Base-by-base conservation (phyloP, 768 basidiomycete genomes). In the Leccinum incarnatum region DNA sequence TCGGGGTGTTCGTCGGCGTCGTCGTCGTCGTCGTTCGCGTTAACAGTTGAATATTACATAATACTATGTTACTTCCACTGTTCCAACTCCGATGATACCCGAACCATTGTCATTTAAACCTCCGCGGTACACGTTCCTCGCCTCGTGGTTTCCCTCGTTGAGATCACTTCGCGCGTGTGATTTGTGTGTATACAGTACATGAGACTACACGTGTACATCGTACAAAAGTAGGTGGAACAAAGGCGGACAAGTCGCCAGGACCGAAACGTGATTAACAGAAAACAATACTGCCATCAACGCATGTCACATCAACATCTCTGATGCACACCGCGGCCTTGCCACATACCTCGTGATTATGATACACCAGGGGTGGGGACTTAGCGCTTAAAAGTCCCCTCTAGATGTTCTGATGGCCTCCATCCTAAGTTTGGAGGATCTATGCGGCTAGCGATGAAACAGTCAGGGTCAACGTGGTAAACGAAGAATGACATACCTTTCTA, bases 321-420 rank as follows among this genome's bases (percentile, higher is more conserved):
- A 34, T 14, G 5, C 47, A n/a, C 14, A 9, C 40, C 12, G 2
- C 11, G 19, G 9, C 21, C 14, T 12, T 0, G 9, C 10, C 55
- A 62, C 64, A 0, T 11, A 68, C 69, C 66, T 42, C 19, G n/a
- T 40, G 50, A 53, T 56, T 61, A 61, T 70, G 60, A 69, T 69
- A 71, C 67, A 70, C 47, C 48, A 60, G 60, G 59, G 58, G 25
- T 12, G 37, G 69, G 68, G 69, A 69, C 67, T 69, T 70, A 65
- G 46, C 30, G 21, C 2, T 62, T 55, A 70, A 69, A 71, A 69
- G 69, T 66, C 64, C 69, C 66, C 21, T 56, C 59, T 63, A 48
- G 2, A 46, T 51, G 48, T 57, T 56, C 40, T 36, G 58, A 53
- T 32, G 32, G 23, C 29, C 25, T 48, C 55, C 56, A 23, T 52